These are phyloP conservation scores for Botrytis tulipae DNA, from an alignment of 2,329 filamentous ascomycete genomes.

Conservation along the genomic window DNA sequence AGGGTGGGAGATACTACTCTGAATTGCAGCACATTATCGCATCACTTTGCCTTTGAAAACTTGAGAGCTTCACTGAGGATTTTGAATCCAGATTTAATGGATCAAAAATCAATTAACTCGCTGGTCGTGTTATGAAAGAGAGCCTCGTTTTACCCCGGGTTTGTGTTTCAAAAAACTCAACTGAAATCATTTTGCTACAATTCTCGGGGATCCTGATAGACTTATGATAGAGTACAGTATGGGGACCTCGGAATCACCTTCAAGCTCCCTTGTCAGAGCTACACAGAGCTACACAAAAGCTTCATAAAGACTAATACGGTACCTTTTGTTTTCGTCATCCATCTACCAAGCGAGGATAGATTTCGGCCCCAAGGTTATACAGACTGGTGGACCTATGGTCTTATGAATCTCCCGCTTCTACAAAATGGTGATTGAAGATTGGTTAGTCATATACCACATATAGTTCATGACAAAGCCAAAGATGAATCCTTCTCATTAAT, in stretches of 20 bases:
- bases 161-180: conserved; percentile 13
- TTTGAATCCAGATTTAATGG: background rate
- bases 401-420: background rate
- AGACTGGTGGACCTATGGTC: background rate
- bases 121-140: conserved; percentile 9
- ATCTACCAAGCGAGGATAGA: conserved; percentile 1
- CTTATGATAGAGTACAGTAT: background rate
- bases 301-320: background rate
- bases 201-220: background rate
- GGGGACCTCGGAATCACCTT: background rate
- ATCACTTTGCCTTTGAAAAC: background rate
- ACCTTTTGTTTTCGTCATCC: conserved; percentile 6
- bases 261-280: background rate
- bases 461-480: conserved; percentile 18
- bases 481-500: conserved; percentile 18
- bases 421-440: background rate
- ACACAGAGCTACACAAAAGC: background rate
- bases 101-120: background rate
- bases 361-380: conserved; percentile 17
- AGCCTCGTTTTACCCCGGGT: conserved; percentile 16
- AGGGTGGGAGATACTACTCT: background rate
- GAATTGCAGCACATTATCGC: background rate
- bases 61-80: background rate
- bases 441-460: conserved; percentile 15
- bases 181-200: background rate